Evolutionary conservation across 1,139 yeast species (phyloP), one percentile per base, ranked within the genome.

Genomic region (Yamadazyma conglobata): DNA sequence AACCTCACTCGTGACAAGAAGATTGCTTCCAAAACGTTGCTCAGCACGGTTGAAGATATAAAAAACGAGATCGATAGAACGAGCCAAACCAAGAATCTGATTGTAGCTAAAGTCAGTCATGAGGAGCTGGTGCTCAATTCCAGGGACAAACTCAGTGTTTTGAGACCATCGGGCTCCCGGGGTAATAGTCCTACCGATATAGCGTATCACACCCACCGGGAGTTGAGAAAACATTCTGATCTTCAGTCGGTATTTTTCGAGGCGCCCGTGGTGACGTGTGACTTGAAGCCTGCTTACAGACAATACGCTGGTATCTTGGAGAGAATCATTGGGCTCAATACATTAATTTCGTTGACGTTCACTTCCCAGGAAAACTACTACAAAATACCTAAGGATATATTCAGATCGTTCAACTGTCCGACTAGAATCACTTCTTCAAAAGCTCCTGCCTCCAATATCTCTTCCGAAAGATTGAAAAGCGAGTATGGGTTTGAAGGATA

Each of bases 401-500:
- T 56, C 11, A 36, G 40, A 11, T 44, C 44, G 15, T 46, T 47
- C 26, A 67, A 65, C 42, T 54, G 60, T 13, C 71, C 73, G 2
- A 45, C 57, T 33, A 64, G 73, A 52, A 47, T 58, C 6, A 36
- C 53, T 32, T 22, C 32, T 19, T 19, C 33, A 27, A 19, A 18
- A 4, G 39, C 40, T 3, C 28, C 35, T 7, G 42, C 53, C 3
- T 19, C 26, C 15, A 48, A 45, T 3, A 43, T 47, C 2, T 35
- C 48, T 0, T 40, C 38, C 6, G 67, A 60, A 6, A 52, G 60
- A 24, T 44, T 88, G 4, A 47, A 22, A 15, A 19, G 43, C 20
- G 27, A 43, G 1, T 53, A 60, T 16, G 96, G 96, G 0, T 86
- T 91, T 53, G 95, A 85, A 38, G 93, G 95, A 0, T 85, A 74